phyloP scores from a whole-genome alignment of 2,329 filamentous ascomycete genomes.

The Fusarium torreyae region DNA sequence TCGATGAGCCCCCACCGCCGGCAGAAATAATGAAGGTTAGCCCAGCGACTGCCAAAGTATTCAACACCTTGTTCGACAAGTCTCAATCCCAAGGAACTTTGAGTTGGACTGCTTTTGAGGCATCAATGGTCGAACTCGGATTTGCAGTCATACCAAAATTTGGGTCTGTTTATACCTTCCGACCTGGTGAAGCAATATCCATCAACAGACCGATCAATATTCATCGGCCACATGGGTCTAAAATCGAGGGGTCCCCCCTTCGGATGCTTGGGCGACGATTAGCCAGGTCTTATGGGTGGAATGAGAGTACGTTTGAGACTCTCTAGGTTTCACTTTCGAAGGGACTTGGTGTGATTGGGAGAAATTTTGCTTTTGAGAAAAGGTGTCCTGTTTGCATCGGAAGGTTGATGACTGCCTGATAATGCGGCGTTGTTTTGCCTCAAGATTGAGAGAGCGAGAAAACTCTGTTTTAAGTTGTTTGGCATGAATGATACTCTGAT shows the following conservation, averaged over 20 bases:
- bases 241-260: slow-evolving; percentile 54
- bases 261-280: slow-evolving; percentile 52
- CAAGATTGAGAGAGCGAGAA: too few relatives aligned
- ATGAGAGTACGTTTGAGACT: slow-evolving; percentile 54
- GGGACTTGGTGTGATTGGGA: too few relatives aligned
- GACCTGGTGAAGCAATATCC: slow-evolving; percentile 48
- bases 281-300: slow-evolving; percentile 57
- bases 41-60: slow-evolving; percentile 56
- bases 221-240: slow-evolving; percentile 56
- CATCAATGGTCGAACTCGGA: slow-evolving; percentile 58
- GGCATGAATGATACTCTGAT: too few relatives aligned
- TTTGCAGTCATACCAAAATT: slow-evolving; percentile 59
- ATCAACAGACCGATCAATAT: slow-evolving; percentile 53
- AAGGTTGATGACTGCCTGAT: too few relatives aligned
- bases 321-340: too few relatives aligned
- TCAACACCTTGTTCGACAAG: slow-evolving; percentile 55
- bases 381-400: too few relatives aligned
- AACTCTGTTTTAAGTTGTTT: too few relatives aligned
- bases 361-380: too few relatives aligned
- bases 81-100: slow-evolving; percentile 52
- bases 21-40: slow-evolving; percentile 56
- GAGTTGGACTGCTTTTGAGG: slow-evolving; percentile 57
- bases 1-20: too few relatives aligned
- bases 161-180: slow-evolving; percentile 60
- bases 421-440: too few relatives aligned